phyloP scores from a whole-genome alignment of 768 basidiomycete genomes.

The Boletus huronensis region DNA sequence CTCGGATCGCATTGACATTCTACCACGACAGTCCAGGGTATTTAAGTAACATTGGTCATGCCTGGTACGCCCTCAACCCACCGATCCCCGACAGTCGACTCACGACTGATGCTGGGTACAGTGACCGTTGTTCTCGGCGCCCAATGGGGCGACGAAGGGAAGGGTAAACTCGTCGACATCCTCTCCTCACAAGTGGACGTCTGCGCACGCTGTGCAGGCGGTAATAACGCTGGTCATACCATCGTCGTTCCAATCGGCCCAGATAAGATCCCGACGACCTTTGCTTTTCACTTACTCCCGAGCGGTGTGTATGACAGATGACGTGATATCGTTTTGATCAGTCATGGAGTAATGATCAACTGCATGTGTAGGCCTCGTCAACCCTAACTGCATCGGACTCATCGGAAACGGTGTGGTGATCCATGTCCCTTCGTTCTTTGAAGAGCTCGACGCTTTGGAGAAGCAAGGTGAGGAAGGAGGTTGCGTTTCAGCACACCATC shows the following conservation, averaged over 20 bases:
- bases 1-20: constrained; percentile 4
- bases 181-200: constrained; percentile 85
- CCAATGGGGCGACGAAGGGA: constrained; percentile 93
- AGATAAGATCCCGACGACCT: constrained; percentile 72
- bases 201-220: constrained; percentile 95
- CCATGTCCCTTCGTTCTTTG: constrained; percentile 92
- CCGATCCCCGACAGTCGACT: neutral
- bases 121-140: constrained; percentile 79
- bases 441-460: constrained; percentile 83
- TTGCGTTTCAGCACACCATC: neutral
- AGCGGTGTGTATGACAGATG: constrained; percentile 53
- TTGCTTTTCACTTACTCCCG: constrained; percentile 94
- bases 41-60: constrained; percentile 16
- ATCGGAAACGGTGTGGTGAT: constrained; percentile 97
- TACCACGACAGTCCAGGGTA: constrained; percentile 4
- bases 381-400: constrained; percentile 68
- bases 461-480: constrained; percentile 58
- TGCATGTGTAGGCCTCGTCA: constrained; percentile 17
- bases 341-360: neutral
- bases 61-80: constrained; percentile 13
- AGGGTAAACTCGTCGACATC: constrained; percentile 96
- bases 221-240: constrained; percentile 98
- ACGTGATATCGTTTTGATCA: neutral
- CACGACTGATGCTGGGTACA: constrained; percentile 16
- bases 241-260: constrained; percentile 79